Percentiles rank a stretch among this genome's conserved stretches.
phyloP scores from a whole-genome alignment of 2,329 filamentous ascomycete species.

The Beauveria australis region DNA sequence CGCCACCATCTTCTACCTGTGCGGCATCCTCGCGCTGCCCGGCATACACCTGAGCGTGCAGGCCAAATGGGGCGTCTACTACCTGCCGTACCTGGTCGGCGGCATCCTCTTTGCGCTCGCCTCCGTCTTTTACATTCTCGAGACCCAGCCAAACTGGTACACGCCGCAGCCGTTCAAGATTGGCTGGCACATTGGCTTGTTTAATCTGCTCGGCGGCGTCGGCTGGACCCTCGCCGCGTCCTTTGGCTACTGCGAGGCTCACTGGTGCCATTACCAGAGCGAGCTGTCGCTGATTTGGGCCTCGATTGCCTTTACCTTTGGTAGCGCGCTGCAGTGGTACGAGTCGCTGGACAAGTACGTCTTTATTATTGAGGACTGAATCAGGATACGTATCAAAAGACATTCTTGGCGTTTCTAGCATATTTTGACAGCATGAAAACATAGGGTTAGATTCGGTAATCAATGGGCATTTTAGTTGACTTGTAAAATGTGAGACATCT shows the following conservation, averaged over 20 bases:
- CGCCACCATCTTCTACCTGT: slow-evolving; percentile 57
- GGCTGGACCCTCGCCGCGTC: slow-evolving; percentile 53
- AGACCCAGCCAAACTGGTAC: slow-evolving; percentile 56
- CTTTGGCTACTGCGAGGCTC: slow-evolving; percentile 37
- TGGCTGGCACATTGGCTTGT: slow-evolving; percentile 58
- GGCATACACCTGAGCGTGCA: slow-evolving; percentile 41
- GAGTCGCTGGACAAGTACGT: slow-evolving; percentile 18
- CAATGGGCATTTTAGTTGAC: too few relatives aligned
- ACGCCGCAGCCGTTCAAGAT: slow-evolving; percentile 43
- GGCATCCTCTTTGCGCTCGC: slow-evolving; percentile 52
- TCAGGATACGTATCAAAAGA: neutral
- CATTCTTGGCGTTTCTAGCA: neutral
- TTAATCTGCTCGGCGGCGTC: slow-evolving; percentile 53
- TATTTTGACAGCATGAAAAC: neutral
- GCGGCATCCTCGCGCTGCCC: slow-evolving; percentile 52
- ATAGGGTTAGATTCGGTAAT: too few relatives aligned
- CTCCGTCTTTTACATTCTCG: slow-evolving; percentile 51
- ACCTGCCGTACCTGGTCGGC: slow-evolving; percentile 51
- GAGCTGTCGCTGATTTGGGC: slow-evolving; percentile 25
- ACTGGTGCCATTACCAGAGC: slow-evolving; percentile 33
- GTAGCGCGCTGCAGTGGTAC: slow-evolving; percentile 18
- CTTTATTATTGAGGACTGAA: slow-evolving; percentile 6
- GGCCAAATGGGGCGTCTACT: slow-evolving; percentile 47
- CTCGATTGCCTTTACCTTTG: slow-evolving; percentile 13
- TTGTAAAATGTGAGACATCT: neutral